Conservation (phyloP, 78 protist genomes). For the Dictyostelium discoideum region dicty_2.7 NC_007089.4:6254501-6255000, state of each 20-base stretch:
- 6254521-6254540: conserved; percentile 91
- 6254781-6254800: conserved; percentile 65
- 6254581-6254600: conserved; percentile 53
- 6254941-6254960: too few species aligned
- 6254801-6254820: conserved; percentile 53
- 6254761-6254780: conserved; percentile 51
- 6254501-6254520: conserved; percentile 85
- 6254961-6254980: too few species aligned
- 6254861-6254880: conserved; percentile 40
- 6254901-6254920: conserved; percentile 5
- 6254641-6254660: conserved; percentile 77
- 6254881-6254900: conserved; percentile 65
- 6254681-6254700: conserved; percentile 66
- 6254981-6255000: too few species aligned
- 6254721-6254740: conserved; percentile 49
- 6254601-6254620: conserved; percentile 33
- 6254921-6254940: neutral
- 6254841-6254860: conserved; percentile 59
- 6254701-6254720: conserved; percentile 64
- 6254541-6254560: conserved; percentile 54
- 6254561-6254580: conserved; percentile 66
- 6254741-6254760: conserved; percentile 66
- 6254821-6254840: neutral
- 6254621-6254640: conserved; percentile 75
- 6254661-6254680: conserved; percentile 56